These are phyloP conservation scores for Gossypium trilobum DNA, from an alignment of 441 rosid genomes.

Conservation along the genomic window DNA sequence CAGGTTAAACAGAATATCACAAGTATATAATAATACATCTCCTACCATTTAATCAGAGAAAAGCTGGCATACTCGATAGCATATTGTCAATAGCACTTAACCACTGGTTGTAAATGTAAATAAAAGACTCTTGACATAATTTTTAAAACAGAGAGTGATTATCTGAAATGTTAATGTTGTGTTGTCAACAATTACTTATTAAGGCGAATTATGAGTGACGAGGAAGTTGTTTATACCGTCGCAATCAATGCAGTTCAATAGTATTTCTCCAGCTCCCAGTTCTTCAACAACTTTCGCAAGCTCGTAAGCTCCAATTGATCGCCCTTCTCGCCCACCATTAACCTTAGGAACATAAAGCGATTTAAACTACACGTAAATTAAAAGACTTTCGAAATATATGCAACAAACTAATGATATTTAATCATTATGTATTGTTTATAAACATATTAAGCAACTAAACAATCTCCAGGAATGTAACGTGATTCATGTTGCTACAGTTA, in stretches of 20 bases:
- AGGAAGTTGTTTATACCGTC: constrained; percentile 43
- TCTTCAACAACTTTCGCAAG: constrained; percentile 92
- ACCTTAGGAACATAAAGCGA: constrained; percentile 38
- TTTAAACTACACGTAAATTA: constrained; percentile 4
- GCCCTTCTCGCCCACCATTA: constrained; percentile 91
- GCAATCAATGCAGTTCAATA: constrained; percentile 89
- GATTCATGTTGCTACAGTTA: background rate
- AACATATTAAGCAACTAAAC: background rate
- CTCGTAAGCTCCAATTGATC: constrained; percentile 93
- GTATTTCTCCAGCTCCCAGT: constrained; percentile 91
- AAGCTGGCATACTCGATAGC: background rate
- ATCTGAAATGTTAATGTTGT: background rate
- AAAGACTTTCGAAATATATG: constrained; percentile 6
- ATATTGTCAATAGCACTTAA: background rate
- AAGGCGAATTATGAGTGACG: background rate
- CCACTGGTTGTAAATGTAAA: background rate
- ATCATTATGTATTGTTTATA: background rate
- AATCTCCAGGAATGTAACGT: background rate
- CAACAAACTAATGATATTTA: background rate
- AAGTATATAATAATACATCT: background rate
- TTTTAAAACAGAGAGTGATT: background rate
- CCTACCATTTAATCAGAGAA: background rate
- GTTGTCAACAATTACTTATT: background rate
- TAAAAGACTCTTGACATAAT: background rate
- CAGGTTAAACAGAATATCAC: background rate